These are phyloP conservation scores for Cyberlindnera americana DNA, from an alignment of 805 yeast species.

Conservation along the genomic window DNA sequence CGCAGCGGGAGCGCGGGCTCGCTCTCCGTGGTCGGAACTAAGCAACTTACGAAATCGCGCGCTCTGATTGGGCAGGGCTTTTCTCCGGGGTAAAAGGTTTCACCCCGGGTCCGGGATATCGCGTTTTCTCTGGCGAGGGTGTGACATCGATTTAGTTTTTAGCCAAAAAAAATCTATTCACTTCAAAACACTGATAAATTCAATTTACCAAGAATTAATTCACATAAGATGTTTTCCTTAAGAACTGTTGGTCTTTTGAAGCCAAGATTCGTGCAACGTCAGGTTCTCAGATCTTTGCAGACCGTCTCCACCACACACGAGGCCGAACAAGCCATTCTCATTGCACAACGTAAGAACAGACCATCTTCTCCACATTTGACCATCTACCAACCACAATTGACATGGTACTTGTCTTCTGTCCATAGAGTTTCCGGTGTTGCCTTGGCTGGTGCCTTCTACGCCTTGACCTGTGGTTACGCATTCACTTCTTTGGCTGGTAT, in stretches of 20 bases:
- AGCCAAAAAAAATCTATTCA: neutral
- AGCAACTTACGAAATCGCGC: slow-evolving; percentile 11
- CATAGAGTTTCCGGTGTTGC: slow-evolving; percentile 90
- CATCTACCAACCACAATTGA: slow-evolving; percentile 88
- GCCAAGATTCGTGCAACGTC: slow-evolving; percentile 14
- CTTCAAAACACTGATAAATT: too few relatives aligned
- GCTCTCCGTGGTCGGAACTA: too few relatives aligned
- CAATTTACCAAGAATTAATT: too few relatives aligned
- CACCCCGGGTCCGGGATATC: slow-evolving; percentile 10
- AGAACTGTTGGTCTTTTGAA: slow-evolving; percentile 7
- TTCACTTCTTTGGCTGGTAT: slow-evolving; percentile 62
- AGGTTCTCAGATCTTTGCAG: slow-evolving; percentile 20
- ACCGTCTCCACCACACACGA: slow-evolving; percentile 53
- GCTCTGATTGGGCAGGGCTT: slow-evolving; percentile 6
- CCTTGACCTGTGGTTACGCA: slow-evolving; percentile 71
- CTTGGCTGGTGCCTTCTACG: slow-evolving; percentile 76
- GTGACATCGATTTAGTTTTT: neutral
- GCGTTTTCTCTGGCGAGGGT: too few relatives aligned
- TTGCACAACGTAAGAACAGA: slow-evolving; percentile 80
- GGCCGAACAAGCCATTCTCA: slow-evolving; percentile 65
- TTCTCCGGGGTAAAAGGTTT: too few relatives aligned
- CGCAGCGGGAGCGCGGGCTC: too few relatives aligned
- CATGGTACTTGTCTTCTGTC: slow-evolving; percentile 72
- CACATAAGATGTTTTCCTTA: slow-evolving; percentile 9
- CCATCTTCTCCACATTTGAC: slow-evolving; percentile 88